Evolutionary conservation across 805 yeast genomes (phyloP).

Genomic region (Candida oleophila): DNA sequence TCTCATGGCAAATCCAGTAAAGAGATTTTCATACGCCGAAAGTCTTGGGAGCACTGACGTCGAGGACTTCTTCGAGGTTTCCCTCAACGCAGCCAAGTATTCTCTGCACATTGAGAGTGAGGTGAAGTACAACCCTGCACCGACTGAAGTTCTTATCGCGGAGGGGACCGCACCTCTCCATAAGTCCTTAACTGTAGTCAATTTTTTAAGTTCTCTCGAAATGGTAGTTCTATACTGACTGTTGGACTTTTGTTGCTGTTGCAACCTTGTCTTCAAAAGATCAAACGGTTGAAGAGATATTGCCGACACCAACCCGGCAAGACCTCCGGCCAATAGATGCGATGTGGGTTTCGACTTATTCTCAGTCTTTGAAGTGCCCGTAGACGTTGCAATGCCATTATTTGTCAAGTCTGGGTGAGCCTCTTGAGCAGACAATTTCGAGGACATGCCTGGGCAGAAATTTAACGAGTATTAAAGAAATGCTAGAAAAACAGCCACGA

Average conservation of each 20-base stretch:
- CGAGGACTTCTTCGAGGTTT: background rate
- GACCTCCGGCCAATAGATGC: slow-evolving; percentile 77
- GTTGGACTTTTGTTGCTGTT: slow-evolving; percentile 32
- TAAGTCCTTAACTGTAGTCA: slow-evolving; percentile 46
- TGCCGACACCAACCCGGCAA: slow-evolving; percentile 82
- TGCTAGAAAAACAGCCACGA: too few species aligned
- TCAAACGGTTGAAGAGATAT: slow-evolving; percentile 85
- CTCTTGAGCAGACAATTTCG: background rate
- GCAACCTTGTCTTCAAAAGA: slow-evolving; percentile 82
- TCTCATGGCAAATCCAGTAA: slow-evolving; percentile 77
- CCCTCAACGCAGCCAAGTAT: slow-evolving; percentile 37
- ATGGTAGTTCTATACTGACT: slow-evolving; percentile 26
- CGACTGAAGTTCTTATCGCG: slow-evolving; percentile 83
- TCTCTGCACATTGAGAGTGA: slow-evolving; percentile 63
- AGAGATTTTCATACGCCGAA: slow-evolving; percentile 63
- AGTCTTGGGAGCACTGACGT: slow-evolving; percentile 59
- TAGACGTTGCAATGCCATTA: background rate
- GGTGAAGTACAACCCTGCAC: slow-evolving; percentile 84
- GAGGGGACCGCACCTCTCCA: slow-evolving; percentile 97
- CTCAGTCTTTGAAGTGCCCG: background rate
- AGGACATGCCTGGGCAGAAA: too few species aligned
- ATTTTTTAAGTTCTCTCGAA: slow-evolving; percentile 41
- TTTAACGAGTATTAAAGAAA: too few species aligned
- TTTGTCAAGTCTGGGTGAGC: background rate
- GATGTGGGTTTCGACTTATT: slow-evolving; percentile 18